Evolutionary conservation across 768 basidiomycete species (phyloP).

Genomic region (Phanerodontia chrysosporium): DNA sequence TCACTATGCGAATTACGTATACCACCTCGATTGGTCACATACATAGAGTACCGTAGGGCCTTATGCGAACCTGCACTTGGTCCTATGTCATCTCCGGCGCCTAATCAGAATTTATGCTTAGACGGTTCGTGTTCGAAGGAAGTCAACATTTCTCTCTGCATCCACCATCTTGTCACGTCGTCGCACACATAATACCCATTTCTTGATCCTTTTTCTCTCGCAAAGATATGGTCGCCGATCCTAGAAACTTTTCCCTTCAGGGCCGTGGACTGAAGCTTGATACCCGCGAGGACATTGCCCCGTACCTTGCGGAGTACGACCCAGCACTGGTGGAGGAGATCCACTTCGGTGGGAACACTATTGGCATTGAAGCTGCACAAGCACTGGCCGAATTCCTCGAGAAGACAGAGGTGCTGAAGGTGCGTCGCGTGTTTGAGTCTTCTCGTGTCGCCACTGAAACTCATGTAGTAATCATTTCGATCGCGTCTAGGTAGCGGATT

Average conservation of each 20-base stretch:
- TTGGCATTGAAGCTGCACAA: constrained; percentile 86
- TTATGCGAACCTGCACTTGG: too few relatives aligned
- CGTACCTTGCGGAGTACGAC: constrained; percentile 62
- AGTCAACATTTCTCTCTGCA: neutral
- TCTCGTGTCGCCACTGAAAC: neutral
- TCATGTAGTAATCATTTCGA: constrained; percentile 1
- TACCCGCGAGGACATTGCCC: constrained; percentile 68
- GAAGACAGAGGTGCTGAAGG: constrained; percentile 66
- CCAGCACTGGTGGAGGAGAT: constrained; percentile 76
- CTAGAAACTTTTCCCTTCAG: constrained; percentile 44
- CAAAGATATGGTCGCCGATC: constrained; percentile 9
- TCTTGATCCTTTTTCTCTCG: neutral
- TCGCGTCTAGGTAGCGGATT: constrained; percentile 75
- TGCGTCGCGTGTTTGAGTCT: constrained; percentile 27
- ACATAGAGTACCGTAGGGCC: too few relatives aligned
- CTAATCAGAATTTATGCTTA: neutral
- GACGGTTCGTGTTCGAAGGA: neutral
- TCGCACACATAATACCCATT: neutral
- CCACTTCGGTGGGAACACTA: constrained; percentile 89
- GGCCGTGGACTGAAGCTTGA: constrained; percentile 81
- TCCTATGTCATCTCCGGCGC: neutral
- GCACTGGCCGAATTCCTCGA: constrained; percentile 78
- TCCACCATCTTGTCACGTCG: neutral
- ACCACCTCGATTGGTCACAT: too few relatives aligned
- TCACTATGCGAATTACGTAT: too few relatives aligned